These are phyloP conservation scores for Kalmanozyma brasiliensis DNA, from an alignment of 1,284 basidiomycete species.

Conservation along the genomic window DNA sequence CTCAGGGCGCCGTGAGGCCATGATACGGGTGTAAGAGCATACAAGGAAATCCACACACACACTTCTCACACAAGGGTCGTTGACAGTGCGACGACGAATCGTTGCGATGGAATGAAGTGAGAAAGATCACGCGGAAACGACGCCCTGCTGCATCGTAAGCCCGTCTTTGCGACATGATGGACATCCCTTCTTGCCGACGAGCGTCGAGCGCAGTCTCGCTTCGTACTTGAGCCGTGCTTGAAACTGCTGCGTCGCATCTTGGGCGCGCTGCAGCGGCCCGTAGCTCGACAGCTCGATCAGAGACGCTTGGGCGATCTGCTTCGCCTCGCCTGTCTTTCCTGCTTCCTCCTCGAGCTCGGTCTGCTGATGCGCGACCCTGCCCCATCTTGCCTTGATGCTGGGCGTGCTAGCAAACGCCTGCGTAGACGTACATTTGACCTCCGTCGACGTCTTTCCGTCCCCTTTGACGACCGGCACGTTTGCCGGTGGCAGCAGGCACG, in stretches of 20 bases:
- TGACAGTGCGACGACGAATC: too few relatives aligned
- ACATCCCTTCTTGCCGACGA: slow-evolving; percentile 33
- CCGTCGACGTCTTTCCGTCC: not conserved
- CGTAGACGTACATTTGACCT: slow-evolving; percentile 27
- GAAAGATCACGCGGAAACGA: too few relatives aligned
- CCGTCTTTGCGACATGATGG: slow-evolving; percentile 35
- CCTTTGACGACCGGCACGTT: slow-evolving; percentile 24
- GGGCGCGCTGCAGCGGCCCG: slow-evolving; percentile 30
- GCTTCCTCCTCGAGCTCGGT: not conserved
- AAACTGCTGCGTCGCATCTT: slow-evolving; percentile 25
- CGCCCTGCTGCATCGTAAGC: slow-evolving; percentile 4
- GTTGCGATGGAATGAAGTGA: too few relatives aligned
- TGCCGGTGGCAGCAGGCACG: slow-evolving; percentile 40
- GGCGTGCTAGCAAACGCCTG: slow-evolving; percentile 33
- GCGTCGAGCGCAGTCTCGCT: slow-evolving; percentile 30
- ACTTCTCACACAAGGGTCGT: not conserved
- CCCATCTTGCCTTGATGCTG: slow-evolving; percentile 31
- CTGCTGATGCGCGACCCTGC: slow-evolving; percentile 5
- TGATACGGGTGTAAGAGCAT: not conserved
- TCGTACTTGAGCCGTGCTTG: slow-evolving; percentile 43
- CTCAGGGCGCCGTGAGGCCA: slow-evolving; percentile 2
- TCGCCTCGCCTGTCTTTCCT: slow-evolving; percentile 1
- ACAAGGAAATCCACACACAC: not conserved
- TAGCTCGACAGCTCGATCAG: slow-evolving; percentile 25
- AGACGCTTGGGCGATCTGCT: slow-evolving; percentile 2